Evolutionary conservation across 176 grass and related monocot genomes (phyloP).

Genomic region (Alopecurus myosuroides): DNA sequence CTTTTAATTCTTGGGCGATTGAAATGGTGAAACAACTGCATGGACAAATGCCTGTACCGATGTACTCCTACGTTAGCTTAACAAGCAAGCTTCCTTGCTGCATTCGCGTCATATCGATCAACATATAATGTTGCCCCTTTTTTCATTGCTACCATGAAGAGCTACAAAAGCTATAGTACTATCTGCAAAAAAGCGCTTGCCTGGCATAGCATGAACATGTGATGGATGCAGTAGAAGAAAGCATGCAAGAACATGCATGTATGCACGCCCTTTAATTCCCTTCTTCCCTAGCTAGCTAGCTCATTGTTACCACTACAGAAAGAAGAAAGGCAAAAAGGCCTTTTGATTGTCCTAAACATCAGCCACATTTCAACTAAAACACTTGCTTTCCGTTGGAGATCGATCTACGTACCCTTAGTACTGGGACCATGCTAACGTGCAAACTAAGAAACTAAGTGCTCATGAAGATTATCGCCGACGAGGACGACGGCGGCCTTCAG

Average conservation of each 20-base stretch:
- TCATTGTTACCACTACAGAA: conserved; percentile 1
- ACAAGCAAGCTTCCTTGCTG: neutral
- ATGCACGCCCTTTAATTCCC: neutral
- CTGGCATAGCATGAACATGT: neutral
- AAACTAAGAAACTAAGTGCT: neutral
- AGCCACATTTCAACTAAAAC: neutral
- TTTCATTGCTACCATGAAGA: neutral
- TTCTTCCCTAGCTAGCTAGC: neutral
- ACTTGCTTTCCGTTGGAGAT: neutral
- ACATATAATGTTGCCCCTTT: neutral
- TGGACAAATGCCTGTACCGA: neutral
- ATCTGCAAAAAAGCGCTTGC: neutral
- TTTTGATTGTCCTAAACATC: conserved; percentile 8
- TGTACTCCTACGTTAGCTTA: neutral
- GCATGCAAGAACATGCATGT: neutral
- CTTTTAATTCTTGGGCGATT: neutral
- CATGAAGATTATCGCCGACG: neutral
- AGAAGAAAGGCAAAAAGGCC: neutral
- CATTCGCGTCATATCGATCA: neutral
- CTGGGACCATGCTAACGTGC: conserved; percentile 16
- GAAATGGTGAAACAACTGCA: neutral
- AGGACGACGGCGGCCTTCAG: neutral
- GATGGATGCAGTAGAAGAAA: conserved; percentile 6
- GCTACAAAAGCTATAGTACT: neutral
- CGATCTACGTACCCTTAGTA: neutral